Percentiles rank a stretch among this genome's conserved stretches.
phyloP scores from a whole-genome alignment of 1,284 basidiomycete genomes.

The Fomes fomentarius region DNA sequence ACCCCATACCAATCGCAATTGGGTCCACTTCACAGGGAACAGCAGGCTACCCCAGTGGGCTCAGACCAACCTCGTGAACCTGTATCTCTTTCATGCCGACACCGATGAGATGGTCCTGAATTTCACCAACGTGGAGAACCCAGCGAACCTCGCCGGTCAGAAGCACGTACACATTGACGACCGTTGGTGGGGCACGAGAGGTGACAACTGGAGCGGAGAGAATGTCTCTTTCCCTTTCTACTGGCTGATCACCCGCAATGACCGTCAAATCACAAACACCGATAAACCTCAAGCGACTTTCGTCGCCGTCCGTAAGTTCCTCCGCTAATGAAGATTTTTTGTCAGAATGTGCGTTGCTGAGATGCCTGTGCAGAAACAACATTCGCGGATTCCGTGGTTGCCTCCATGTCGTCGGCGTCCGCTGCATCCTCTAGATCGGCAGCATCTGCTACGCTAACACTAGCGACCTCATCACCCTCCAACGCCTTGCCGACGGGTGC shows the following conservation, averaged over 20 bases:
- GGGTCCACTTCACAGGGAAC: too few species aligned
- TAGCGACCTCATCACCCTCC: not conserved
- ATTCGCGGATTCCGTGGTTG: conserved; percentile 60
- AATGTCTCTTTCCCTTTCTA: conserved; percentile 69
- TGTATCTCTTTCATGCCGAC: conserved; percentile 74
- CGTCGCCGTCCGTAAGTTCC: conserved; percentile 71
- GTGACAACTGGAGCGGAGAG: conserved; percentile 51
- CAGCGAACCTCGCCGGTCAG: conserved; percentile 55
- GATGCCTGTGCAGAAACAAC: conserved; percentile 61
- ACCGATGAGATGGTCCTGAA: conserved; percentile 51
- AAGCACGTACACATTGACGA: conserved; percentile 66
- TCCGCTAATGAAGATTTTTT: not conserved
- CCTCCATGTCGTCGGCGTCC: conserved; percentile 53
- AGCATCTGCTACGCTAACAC: conserved; percentile 23
- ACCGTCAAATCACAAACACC: conserved; percentile 53
- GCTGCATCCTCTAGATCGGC: conserved; percentile 39
- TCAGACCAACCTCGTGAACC: conserved; percentile 55
- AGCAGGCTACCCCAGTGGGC: conserved; percentile 47
- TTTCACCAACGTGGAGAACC: conserved; percentile 47
- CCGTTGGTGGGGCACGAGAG: conserved; percentile 68
- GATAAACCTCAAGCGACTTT: conserved; percentile 70
- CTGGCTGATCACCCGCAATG: conserved; percentile 68
- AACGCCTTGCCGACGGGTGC: too few species aligned
- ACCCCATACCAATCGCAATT: conserved; percentile 5
- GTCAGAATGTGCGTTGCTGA: not conserved